Evolutionary conservation across 257 asterid species (phyloP), one percentile per base, ranked within the genome.

Genomic region (Gardenia jasminoides): DNA sequence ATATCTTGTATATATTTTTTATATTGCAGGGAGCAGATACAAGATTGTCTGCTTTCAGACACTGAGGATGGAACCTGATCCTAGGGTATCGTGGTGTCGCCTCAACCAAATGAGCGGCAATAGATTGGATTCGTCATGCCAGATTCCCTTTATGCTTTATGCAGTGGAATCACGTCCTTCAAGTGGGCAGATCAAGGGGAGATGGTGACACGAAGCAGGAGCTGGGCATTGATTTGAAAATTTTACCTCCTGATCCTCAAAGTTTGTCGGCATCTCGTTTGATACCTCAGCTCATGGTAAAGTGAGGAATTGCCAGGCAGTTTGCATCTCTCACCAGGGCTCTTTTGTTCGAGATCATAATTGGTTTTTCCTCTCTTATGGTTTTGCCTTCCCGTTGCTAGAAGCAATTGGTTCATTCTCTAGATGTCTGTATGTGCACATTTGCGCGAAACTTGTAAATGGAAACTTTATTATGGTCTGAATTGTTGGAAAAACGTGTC

Each of bases 21-120:
- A 52, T 79, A n/a, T 50, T 46, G 20, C 90, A 92, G 96, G 88
- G 92, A 86, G 82, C 93, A 93, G 76, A 88, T 93, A 80, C 93
- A 90, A 87, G 96, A 93, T 77, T 89, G 82, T 82, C 84, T 91
- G 83, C 84, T 91, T 83, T 90, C 92, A 26, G 97, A 91, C 75
- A 80, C 88, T 0, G 94, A 91, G 70, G 96, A 90, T 75, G 91
- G 84, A 62, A 81, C 84, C 78, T 91, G 83, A 88, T n/a, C n/a
- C n/a, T n/a, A n/a, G n/a, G n/a, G n/a, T n/a, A n/a, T n/a, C n/a
- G n/a, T n/a, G n/a, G n/a, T n/a, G n/a, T n/a, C n/a, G n/a, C n/a
- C n/a, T n/a, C n/a, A n/a, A n/a, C n/a, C n/a, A n/a, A n/a, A n/a
- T n/a, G n/a, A n/a, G n/a, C n/a, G n/a, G n/a, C n/a, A n/a, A n/a